A percentile compares a stretch with the other conserved stretches of the same genome.
Conservation (phyloP, 164 flowering plant genomes). For the Euptelea pleiosperma region DNA sequence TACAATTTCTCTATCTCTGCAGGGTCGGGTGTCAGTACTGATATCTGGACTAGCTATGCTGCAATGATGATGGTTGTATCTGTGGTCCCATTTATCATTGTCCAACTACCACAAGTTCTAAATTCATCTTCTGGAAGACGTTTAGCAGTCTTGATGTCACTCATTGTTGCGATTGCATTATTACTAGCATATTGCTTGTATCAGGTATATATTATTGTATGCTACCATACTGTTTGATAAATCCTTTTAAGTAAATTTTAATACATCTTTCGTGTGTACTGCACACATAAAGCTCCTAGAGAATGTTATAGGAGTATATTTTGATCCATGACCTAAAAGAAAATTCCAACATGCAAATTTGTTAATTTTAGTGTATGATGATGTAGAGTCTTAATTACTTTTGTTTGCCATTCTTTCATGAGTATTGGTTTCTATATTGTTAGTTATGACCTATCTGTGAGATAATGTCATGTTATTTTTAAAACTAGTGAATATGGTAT, state of each 20-base stretch:
- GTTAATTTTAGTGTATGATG: too few species aligned
- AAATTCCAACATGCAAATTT: too few species aligned
- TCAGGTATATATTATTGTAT: slow-evolving; percentile 51
- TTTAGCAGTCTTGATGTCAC: slow-evolving; percentile 58
- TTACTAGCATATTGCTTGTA: slow-evolving; percentile 71
- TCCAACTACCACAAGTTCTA: slow-evolving; percentile 66
- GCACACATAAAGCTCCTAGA: not conserved
- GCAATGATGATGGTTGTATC: slow-evolving; percentile 86
- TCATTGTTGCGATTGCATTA: slow-evolving; percentile 52
- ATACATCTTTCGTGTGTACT: not conserved
- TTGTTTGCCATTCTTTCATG: too few species aligned
- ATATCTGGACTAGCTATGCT: slow-evolving; percentile 74
- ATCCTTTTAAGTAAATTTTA: not conserved
- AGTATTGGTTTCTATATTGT: too few species aligned
- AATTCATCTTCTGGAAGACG: slow-evolving; percentile 57
- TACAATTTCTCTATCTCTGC: slow-evolving; percentile 14
- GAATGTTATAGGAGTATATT: too few species aligned
- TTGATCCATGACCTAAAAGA: too few species aligned
- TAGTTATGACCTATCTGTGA: too few species aligned
- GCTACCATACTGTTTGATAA: not conserved
- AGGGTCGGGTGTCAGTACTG: slow-evolving; percentile 81
- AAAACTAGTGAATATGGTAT: too few species aligned
- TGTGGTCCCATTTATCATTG: slow-evolving; percentile 77
- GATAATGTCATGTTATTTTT: too few species aligned
- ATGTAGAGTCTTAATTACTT: too few species aligned